Percentiles rank a stretch among this genome's conserved stretches.
Conservation (phyloP, 805 yeast genomes). For the Monosporozyma servazzii region DNA sequence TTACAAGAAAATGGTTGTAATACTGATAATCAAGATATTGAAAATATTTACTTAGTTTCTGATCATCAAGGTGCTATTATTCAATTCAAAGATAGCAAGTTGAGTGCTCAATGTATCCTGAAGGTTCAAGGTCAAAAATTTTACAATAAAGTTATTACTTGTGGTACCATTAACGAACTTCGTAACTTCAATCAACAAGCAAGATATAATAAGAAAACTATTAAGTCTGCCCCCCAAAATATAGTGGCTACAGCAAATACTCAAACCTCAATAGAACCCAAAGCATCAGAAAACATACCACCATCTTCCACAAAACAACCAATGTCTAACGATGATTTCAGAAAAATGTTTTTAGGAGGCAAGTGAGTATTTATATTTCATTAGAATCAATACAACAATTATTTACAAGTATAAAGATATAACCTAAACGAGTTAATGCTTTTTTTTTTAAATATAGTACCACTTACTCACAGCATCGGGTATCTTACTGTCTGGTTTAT, state of each 20-base stretch:
- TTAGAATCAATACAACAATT: background rate
- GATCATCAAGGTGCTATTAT: constrained; percentile 42
- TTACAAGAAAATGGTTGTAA: constrained; percentile 9
- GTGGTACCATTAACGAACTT: constrained; percentile 31
- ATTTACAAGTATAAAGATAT: background rate
- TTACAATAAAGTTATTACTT: constrained; percentile 28
- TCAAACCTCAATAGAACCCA: background rate
- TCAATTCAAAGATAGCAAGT: constrained; percentile 33
- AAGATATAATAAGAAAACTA: background rate
- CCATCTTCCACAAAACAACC: background rate
- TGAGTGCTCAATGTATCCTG: constrained; percentile 46
- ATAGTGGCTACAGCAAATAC: background rate
- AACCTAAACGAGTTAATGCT: background rate
- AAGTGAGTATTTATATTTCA: constrained; percentile 5
- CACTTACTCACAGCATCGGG: constrained; percentile 35
- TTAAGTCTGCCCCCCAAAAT: too few relatives aligned
- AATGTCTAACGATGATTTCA: constrained; percentile 33
- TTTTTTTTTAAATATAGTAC: constrained; percentile 18
- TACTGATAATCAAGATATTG: constrained; percentile 21
- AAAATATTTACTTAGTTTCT: constrained; percentile 38
- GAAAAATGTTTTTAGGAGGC: constrained; percentile 29
- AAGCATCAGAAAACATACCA: background rate
- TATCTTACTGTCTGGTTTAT: constrained; percentile 11
- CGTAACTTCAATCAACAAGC: constrained; percentile 3
- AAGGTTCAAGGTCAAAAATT: constrained; percentile 33